Percentiles rank a stretch among this genome's conserved stretches.
phyloP scores from a whole-genome alignment of 106 monocot genomes.

The Dendrobium catenatum region DNA sequence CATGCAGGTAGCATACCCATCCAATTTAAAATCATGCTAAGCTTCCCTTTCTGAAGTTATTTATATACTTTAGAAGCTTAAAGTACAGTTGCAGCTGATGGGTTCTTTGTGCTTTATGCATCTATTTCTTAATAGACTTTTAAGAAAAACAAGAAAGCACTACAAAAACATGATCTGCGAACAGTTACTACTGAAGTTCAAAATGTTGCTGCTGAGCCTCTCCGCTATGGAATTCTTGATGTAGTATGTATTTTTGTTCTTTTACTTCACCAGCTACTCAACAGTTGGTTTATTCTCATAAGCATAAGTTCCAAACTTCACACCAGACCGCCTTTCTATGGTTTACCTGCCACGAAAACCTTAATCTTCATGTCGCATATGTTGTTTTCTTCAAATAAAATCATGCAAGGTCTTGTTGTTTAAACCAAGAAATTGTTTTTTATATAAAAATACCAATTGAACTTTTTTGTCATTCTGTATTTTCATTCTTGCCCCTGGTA shows the following conservation, averaged over 20 bases:
- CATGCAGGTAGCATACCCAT: constrained; percentile 66
- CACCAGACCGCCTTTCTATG: background rate
- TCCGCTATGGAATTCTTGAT: constrained; percentile 47
- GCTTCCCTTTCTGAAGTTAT: background rate
- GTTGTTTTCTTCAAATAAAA: too few relatives aligned
- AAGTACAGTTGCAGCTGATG: background rate
- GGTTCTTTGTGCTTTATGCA: background rate
- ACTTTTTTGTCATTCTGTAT: background rate
- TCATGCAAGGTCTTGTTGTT: too few relatives aligned
- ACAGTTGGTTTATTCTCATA: too few relatives aligned
- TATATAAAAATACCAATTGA: background rate
- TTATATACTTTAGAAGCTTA: background rate
- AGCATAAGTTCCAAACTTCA: background rate
- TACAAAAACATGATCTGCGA: constrained; percentile 11
- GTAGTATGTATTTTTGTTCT: constrained; percentile 39
- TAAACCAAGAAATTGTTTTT: background rate
- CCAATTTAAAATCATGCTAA: background rate
- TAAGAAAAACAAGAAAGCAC: constrained; percentile 34
- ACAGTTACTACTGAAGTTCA: constrained; percentile 18
- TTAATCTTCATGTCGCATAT: too few relatives aligned
- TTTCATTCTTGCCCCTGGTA: background rate
- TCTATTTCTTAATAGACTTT: constrained; percentile 44
- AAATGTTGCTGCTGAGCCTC: constrained; percentile 24
- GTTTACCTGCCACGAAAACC: background rate
- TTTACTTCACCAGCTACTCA: background rate